phyloP scores from a whole-genome alignment of 2,329 filamentous ascomycete species.

The Fonsecaea monophora region DNA sequence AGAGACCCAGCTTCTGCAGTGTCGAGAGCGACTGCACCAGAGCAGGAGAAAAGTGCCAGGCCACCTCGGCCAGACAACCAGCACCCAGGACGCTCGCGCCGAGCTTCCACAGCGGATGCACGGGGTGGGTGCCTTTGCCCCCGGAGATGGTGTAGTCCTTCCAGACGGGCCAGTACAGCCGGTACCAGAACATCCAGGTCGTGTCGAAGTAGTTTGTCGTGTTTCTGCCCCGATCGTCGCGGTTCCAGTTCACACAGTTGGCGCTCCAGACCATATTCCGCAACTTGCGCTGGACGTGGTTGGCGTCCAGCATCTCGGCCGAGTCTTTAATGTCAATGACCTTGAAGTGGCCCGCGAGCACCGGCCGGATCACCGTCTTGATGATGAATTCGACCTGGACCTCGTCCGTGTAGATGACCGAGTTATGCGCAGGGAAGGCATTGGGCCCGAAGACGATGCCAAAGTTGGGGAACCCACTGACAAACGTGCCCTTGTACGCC shows the following conservation, averaged over 20 bases:
- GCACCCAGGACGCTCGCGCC: conserved; percentile 4
- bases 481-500: conserved; percentile 50
- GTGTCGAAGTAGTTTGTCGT: conserved; percentile 51
- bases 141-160: conserved; percentile 21
- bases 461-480: conserved; percentile 69
- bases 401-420: conserved; percentile 65
- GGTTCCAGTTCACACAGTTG: conserved; percentile 59
- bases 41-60: background rate
- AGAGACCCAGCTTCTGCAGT: background rate
- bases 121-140: conserved; percentile 9
- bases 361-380: conserved; percentile 60
- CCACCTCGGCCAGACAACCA: background rate
- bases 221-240: conserved; percentile 55
- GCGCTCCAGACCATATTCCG: conserved; percentile 57
- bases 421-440: conserved; percentile 66
- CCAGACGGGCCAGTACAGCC: conserved; percentile 25
- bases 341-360: conserved; percentile 54
- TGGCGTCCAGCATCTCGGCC: conserved; percentile 55
- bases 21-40: conserved; percentile 40
- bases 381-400: conserved; percentile 66
- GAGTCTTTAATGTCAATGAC: conserved; percentile 57
- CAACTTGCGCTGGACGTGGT: conserved; percentile 54
- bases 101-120: conserved; percentile 14
- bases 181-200: conserved; percentile 28
- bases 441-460: conserved; percentile 67